Evolutionary conservation across 1,139 yeast genomes (phyloP), one percentile per base, ranked within the genome.

Genomic region (Saccharomycopsis crataegensis): DNA sequence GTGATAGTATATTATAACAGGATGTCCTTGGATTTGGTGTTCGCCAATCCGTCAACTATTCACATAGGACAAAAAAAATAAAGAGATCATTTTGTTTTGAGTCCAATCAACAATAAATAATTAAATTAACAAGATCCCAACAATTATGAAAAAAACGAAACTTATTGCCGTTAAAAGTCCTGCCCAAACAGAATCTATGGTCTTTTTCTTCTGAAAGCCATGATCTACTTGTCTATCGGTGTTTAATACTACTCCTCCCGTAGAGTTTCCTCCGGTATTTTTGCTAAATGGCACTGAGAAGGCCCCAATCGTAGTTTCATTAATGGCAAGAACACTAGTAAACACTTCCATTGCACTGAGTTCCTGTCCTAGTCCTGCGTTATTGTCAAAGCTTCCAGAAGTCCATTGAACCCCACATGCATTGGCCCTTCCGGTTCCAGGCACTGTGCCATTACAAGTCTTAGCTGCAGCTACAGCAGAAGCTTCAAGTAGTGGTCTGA

Each of bases 291-390:
- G 58, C 9, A 40, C 38, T 3, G 50, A 12, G 16, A 31, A 12
- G 14, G 28, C n/a, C 28, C 28, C 42, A 38, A 6, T 16, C 42
- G 7, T 16, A n/a, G 42, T n/a, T 7, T 38, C 14, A 38, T n/a
- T n/a, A n/a, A 38, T 65, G 16, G 71, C 73, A 58, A 78, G 62
- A 55, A 78, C 65, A 50, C 69, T 73, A 59, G 71, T 75, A 57
- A 81, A 71, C 4, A 73, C 74, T 63, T 82, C 87, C 60, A 80
- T 67, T 0, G 86, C 82, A 43, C 75, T 63, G 77, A 81, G 79
- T 64, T 82, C 86, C 64, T 82, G 86, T 54, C 87, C 86, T 40
- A 82, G 70, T 0, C 86, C 85, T 59, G 71, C 76, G 52, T 65
- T 60, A 1, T 74, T 76, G 64, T 81, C 86, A 75, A 77, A 78